Conservation (phyloP, 148 eudicot genomes). For the Dysphania ambrosioides region DNA sequence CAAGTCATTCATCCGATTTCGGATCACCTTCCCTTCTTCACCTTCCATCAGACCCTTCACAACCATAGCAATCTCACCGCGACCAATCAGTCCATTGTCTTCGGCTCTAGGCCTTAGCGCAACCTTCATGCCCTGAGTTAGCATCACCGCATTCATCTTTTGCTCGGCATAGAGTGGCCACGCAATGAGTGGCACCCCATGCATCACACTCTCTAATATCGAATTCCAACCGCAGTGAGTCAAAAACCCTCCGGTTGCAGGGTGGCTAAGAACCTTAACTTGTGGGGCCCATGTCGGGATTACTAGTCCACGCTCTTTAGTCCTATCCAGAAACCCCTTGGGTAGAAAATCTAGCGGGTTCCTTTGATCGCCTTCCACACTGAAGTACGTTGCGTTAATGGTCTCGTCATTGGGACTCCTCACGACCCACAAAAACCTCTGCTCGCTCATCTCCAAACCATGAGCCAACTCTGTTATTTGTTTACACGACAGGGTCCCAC, state of each 20-base stretch:
- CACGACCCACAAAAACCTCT: too few relatives aligned
- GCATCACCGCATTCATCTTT: slow-evolving; percentile 44
- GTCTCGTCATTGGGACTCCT: too few relatives aligned
- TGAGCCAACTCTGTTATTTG: too few relatives aligned
- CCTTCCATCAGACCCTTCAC: slow-evolving; percentile 56
- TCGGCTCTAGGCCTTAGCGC: slow-evolving; percentile 36
- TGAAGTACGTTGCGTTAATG: slow-evolving; percentile 42
- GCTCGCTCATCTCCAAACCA: too few relatives aligned
- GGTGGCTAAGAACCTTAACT: slow-evolving; percentile 36
- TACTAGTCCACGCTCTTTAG: slow-evolving; percentile 42
- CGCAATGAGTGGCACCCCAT: slow-evolving; percentile 47
- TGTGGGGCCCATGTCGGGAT: slow-evolving; percentile 58
- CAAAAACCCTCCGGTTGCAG: slow-evolving; percentile 52
- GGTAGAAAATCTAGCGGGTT: too few relatives aligned
- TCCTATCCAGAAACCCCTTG: too few relatives aligned
- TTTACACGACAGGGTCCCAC: too few relatives aligned
- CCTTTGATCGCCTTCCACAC: slow-evolving; percentile 8
- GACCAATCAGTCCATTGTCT: slow-evolving; percentile 7
- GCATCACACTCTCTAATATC: slow-evolving; percentile 41
- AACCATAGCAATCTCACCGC: slow-evolving; percentile 34
- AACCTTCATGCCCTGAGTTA: slow-evolving; percentile 40
- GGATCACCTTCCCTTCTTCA: too few relatives aligned
- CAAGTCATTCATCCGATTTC: too few relatives aligned
- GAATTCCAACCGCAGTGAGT: slow-evolving; percentile 75
- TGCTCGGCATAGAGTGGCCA: slow-evolving; percentile 76